Conservation (phyloP, 495 filamentous ascomycete species). For the Penicillium cosmopolitanum region DNA sequence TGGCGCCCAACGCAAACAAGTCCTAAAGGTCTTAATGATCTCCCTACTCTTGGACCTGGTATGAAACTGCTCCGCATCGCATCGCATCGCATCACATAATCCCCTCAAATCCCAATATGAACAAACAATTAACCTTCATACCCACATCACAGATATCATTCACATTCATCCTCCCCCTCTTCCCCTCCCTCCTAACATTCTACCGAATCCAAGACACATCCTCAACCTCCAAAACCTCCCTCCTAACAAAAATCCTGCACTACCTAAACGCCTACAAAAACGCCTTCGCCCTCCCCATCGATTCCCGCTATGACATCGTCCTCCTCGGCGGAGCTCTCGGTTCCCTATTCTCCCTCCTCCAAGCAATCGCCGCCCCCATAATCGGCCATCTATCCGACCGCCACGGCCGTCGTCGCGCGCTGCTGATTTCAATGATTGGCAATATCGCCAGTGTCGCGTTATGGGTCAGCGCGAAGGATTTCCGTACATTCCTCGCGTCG, state of each 20-base stretch:
- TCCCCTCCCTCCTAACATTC: constrained; percentile 91
- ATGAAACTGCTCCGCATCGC: constrained; percentile 10
- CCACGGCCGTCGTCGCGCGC: constrained; percentile 84
- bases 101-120: neutral
- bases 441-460: constrained; percentile 91
- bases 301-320: constrained; percentile 95
- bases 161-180: constrained; percentile 97
- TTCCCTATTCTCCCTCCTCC: constrained; percentile 89
- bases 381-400: constrained; percentile 88
- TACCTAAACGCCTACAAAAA: constrained; percentile 96
- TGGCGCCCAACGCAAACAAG: constrained; percentile 67
- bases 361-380: constrained; percentile 89
- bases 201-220: constrained; percentile 73
- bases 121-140: constrained; percentile 5
- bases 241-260: constrained; percentile 76
- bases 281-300: constrained; percentile 89
- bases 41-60: constrained; percentile 74
- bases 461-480: constrained; percentile 91
- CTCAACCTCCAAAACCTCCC: constrained; percentile 54
- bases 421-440: constrained; percentile 92
- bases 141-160: constrained; percentile 66
- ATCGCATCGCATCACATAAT: neutral
- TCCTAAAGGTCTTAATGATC: constrained; percentile 78
- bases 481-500: constrained; percentile 91
- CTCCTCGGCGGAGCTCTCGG: constrained; percentile 93